These are phyloP conservation scores for Phytophthora uliginosa DNA, from an alignment of 352 stramenopile species.

Conservation along the genomic window DNA sequence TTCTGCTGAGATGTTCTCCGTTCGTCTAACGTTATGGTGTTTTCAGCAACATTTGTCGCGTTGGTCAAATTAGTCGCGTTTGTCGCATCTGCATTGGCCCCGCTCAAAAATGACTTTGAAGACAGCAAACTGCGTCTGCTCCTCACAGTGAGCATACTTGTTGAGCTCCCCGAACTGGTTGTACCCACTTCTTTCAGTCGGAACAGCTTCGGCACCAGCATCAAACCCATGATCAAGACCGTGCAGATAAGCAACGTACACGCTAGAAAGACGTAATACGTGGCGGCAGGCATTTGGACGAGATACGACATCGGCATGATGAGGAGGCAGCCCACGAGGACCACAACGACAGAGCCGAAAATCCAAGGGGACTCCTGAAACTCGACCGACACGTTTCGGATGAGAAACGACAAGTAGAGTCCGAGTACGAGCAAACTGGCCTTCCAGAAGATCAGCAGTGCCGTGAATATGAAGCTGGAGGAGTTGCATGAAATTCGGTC, in stretches of 20 bases:
- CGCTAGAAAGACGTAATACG: constrained; percentile 51
- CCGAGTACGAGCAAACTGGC: constrained; percentile 50
- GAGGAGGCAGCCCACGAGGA: constrained; percentile 59
- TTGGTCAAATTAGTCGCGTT: background rate
- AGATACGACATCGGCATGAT: constrained; percentile 60
- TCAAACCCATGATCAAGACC: constrained; percentile 44
- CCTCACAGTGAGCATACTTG: background rate
- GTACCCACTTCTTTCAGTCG: constrained; percentile 34
- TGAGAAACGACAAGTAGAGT: constrained; percentile 66
- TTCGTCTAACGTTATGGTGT: background rate
- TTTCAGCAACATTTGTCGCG: background rate
- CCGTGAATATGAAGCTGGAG: constrained; percentile 62
- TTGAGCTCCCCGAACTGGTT: background rate
- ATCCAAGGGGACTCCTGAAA: constrained; percentile 81
- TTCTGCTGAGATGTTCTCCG: constrained; percentile 1
- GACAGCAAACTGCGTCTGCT: constrained; percentile 2
- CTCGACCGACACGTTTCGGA: constrained; percentile 65
- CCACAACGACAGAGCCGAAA: constrained; percentile 51
- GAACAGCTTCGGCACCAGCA: constrained; percentile 51
- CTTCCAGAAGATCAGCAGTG: constrained; percentile 70
- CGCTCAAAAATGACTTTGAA: background rate
- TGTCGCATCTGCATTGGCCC: background rate
- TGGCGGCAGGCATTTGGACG: constrained; percentile 42
- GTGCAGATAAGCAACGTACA: constrained; percentile 44
- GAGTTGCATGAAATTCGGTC: constrained; percentile 45